Base-by-base conservation (phyloP, 179 eudicot species). In the Corrigiola litoralis region DNA sequence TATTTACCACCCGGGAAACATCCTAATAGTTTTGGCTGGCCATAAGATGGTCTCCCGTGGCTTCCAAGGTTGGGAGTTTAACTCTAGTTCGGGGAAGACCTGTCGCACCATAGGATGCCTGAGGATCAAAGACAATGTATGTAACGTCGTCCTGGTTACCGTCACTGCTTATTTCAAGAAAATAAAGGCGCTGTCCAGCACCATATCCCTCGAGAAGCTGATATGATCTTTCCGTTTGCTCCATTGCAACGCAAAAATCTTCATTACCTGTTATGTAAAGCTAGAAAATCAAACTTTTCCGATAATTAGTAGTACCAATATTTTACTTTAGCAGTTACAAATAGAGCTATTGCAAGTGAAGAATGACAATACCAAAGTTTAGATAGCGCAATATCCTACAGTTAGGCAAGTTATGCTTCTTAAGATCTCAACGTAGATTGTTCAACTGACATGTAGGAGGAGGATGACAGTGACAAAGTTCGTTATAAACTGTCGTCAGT, bases 211-310 rank as follows among this genome's bases (percentile, higher is more conserved):
- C 89, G 0, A 88, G 87, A 59, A 91, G 89, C 64, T 84, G 87
- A 75, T 91, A 91, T 10, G 97, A 84, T 68, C 82, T 86, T 72
- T 91, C 97, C 12, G 85, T 82, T 73, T 85, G 91, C 63, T 85
- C 96, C 78, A 91, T 74, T 28, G 90, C 74, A 11, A 86, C 36
- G 65, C 96, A 91, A 41, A 79, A 54, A 58, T 88, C 96, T 24
- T 86, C 94, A 8, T 70, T 74, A 70, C 97, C 97, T 90, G 75
- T 70, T 20, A n/a, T 54, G 16, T 25, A 5, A 5, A 20, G 2
- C 62, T 5, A 24, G n/a, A n/a, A 23, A 38, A 21, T 38, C 6
- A 21, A 18, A 8, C 13, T 8, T 1, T 11, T 3, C 14, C 17
- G 14, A n/a, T n/a, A n/a, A n/a, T n/a, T n/a, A n/a, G n/a, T n/a